Evolutionary conservation across 2,329 filamentous ascomycete genomes (phyloP).

Genomic region (Cladosporium austrohemisphaericum): DNA sequence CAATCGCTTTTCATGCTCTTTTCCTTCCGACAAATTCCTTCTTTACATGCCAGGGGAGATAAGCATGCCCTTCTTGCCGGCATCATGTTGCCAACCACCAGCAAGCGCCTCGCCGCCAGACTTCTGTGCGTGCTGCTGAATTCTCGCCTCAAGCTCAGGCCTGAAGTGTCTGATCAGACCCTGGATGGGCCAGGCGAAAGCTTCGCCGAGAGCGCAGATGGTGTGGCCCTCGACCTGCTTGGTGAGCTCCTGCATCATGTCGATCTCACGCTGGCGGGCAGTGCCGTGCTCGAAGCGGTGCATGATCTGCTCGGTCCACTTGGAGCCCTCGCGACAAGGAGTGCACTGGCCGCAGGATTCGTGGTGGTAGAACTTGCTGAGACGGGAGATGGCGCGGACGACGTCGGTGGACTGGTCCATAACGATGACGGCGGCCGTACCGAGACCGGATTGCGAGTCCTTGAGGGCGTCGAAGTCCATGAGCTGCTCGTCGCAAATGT

Average conservation of each 20-base stretch:
- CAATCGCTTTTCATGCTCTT: not conserved
- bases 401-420: conserved; percentile 99
- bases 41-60: conserved; percentile 65
- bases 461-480: conserved; percentile 99
- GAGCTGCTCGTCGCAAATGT: conserved; percentile 85
- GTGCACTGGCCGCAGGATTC: conserved; percentile 98
- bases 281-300: conserved; percentile 87
- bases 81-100: conserved; percentile 80
- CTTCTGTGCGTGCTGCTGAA: conserved; percentile 73
- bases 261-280: conserved; percentile 87
- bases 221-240: conserved; percentile 99
- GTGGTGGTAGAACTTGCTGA: conserved; percentile 97
- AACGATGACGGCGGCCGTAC: conserved; percentile 95
- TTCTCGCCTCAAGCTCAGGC: conserved; percentile 87
- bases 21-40: not conserved
- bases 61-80: conserved; percentile 73
- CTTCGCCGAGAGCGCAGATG: conserved; percentile 95
- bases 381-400: conserved; percentile 85
- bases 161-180: conserved; percentile 97
- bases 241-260: conserved; percentile 98
- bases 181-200: conserved; percentile 97
- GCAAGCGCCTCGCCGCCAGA: conserved; percentile 71
- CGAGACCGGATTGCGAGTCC: conserved; percentile 94
- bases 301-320: conserved; percentile 99
- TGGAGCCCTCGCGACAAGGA: conserved; percentile 97